A percentile compares a stretch with the other conserved stretches of the same genome.
Evolutionary conservation across 2,329 filamentous ascomycete species (phyloP).

Genomic region (Karstenula rhodostoma): DNA sequence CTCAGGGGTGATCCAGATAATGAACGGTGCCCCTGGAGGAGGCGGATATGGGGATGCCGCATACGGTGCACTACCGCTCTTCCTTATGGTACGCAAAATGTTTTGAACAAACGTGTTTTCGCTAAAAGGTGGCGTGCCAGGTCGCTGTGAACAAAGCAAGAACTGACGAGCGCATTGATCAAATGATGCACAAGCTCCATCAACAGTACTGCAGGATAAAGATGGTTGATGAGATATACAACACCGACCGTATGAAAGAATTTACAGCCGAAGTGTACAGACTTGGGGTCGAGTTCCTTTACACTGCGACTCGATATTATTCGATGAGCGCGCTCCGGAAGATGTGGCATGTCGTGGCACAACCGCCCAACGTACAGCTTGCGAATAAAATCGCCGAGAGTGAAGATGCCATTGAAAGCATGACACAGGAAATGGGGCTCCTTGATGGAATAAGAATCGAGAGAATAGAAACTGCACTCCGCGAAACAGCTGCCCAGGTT

Average conservation of each 20-base stretch:
- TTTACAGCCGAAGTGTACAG: constrained; percentile 16
- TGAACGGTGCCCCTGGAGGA: constrained; percentile 16
- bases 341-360: constrained; percentile 6
- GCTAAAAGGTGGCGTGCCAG: background rate
- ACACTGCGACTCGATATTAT: constrained; percentile 18
- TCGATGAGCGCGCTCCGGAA: constrained; percentile 10
- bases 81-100: constrained; percentile 14
- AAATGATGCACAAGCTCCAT: constrained; percentile 13
- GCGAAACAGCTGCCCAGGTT: background rate
- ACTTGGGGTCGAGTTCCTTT: constrained; percentile 18
- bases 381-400: constrained; percentile 18
- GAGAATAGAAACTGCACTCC: constrained; percentile 5
- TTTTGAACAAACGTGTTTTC: background rate
- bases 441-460: constrained; percentile 16
- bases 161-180: constrained; percentile 18
- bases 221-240: constrained; percentile 14
- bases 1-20: constrained; percentile 18
- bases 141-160: constrained; percentile 18
- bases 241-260: constrained; percentile 18
- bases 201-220: constrained; percentile 20
- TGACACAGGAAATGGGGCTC: constrained; percentile 15
- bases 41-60: constrained; percentile 17
- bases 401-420: constrained; percentile 16
- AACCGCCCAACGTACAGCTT: constrained; percentile 14
- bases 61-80: constrained; percentile 19